Evolutionary conservation across 495 filamentous ascomycete genomes (phyloP).

Genomic region (Cenococcum geophilum): DNA sequence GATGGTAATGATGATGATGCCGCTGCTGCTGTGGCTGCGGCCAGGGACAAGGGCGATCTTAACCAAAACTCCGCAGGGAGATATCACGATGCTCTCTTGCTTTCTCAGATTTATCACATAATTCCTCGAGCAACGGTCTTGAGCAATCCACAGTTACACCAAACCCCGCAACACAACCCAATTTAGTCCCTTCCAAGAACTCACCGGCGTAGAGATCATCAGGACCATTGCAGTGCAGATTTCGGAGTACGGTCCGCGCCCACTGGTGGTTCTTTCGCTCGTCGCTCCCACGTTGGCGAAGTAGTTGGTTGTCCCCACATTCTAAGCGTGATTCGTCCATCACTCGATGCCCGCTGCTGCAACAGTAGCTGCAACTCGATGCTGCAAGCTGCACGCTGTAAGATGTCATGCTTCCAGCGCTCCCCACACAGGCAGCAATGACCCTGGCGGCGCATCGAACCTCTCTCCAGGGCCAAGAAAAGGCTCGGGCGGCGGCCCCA

Average conservation of each 20-base stretch:
- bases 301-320: too few relatives aligned
- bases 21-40: background rate
- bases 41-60: too few relatives aligned
- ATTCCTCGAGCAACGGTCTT: too few relatives aligned
- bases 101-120: too few relatives aligned
- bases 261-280: too few relatives aligned
- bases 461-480: background rate
- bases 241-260: background rate
- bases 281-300: too few relatives aligned
- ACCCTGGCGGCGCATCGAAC: conserved; percentile 4
- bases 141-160: background rate
- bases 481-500: background rate
- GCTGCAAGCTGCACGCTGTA: background rate
- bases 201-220: too few relatives aligned
- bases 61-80: too few relatives aligned
- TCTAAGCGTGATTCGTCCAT: too few relatives aligned
- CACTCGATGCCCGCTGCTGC: background rate
- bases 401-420: conserved; percentile 4
- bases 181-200: background rate
- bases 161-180: background rate
- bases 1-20: background rate
- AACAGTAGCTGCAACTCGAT: background rate
- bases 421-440: background rate
- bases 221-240: background rate
- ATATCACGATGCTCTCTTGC: too few relatives aligned